Conservation (phyloP, 495 filamentous ascomycete genomes). For the Hypoxylon lienhwacheense region DNA sequence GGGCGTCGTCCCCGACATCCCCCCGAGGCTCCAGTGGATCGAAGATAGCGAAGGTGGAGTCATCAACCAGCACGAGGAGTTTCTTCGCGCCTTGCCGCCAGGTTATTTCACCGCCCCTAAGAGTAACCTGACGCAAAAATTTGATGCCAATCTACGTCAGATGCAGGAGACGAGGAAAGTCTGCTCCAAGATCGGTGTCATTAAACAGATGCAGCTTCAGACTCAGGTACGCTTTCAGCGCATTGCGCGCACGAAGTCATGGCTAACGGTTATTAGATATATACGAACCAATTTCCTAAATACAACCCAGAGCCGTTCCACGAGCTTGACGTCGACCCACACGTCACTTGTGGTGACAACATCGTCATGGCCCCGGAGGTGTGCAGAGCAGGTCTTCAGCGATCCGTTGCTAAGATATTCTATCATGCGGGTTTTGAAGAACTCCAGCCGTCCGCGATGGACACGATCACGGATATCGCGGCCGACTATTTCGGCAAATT, state of each 20-base stretch:
- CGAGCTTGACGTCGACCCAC: slow-evolving; percentile 79
- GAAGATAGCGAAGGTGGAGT: slow-evolving; percentile 86
- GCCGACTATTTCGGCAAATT: slow-evolving; percentile 88
- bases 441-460: slow-evolving; percentile 90
- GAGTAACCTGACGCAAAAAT: slow-evolving; percentile 71
- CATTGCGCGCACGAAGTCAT: not conserved
- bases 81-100: slow-evolving; percentile 68
- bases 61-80: slow-evolving; percentile 81
- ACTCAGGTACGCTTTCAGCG: slow-evolving; percentile 67
- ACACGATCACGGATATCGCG: slow-evolving; percentile 86
- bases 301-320: slow-evolving; percentile 90
- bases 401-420: slow-evolving; percentile 90
- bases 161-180: slow-evolving; percentile 97
- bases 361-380: slow-evolving; percentile 80
- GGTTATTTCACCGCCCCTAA: slow-evolving; percentile 78
- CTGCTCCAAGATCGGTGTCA: slow-evolving; percentile 91
- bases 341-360: slow-evolving; percentile 84
- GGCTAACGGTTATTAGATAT: slow-evolving; percentile 64
- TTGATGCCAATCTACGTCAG: slow-evolving; percentile 89
- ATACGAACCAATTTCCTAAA: slow-evolving; percentile 97
- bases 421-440: slow-evolving; percentile 98
- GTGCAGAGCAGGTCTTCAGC: slow-evolving; percentile 79
- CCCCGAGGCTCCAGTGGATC: slow-evolving; percentile 74
- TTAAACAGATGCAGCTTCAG: slow-evolving; percentile 99
- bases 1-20: slow-evolving; percentile 81